Evolutionary conservation across 345 rosid species (phyloP).

Genomic region (Heritiera littoralis): DNA sequence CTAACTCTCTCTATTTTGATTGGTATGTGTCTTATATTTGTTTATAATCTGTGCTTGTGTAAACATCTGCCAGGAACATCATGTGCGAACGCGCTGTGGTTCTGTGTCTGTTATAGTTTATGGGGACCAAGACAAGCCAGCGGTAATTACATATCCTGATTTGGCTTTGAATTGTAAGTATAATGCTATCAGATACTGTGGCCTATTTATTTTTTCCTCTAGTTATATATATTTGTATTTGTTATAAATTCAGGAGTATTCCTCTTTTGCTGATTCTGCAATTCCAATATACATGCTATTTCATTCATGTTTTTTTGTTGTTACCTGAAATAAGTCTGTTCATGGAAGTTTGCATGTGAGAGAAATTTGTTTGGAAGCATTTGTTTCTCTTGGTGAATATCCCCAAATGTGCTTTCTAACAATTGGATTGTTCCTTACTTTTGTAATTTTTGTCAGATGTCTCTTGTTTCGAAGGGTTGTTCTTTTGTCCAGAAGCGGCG

Average conservation of each 20-base stretch:
- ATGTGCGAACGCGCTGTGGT: conserved; percentile 70
- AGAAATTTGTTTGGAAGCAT: neutral
- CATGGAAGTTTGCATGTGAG: neutral
- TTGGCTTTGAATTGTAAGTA: conserved; percentile 77
- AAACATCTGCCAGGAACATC: conserved; percentile 63
- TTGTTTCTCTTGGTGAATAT: neutral
- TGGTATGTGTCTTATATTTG: conserved; percentile 18
- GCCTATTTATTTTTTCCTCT: neutral
- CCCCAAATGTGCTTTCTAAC: neutral
- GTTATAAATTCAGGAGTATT: neutral
- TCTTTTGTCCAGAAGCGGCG: conserved; percentile 88
- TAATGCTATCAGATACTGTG: conserved; percentile 18
- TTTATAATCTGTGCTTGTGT: conserved; percentile 5
- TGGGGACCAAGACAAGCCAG: conserved; percentile 87
- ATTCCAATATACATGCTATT: neutral
- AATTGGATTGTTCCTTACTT: neutral
- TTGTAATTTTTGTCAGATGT: conserved; percentile 49
- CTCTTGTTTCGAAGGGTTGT: conserved; percentile 92
- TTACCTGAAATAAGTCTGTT: neutral
- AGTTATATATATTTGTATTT: neutral
- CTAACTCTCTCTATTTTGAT: neutral
- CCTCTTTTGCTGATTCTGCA: neutral
- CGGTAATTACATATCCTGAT: conserved; percentile 87
- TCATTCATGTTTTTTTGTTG: conserved; percentile 8
- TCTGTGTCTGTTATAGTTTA: conserved; percentile 79